Percentiles rank a stretch among this genome's conserved stretches.
Evolutionary conservation across 2,329 filamentous ascomycete genomes (phyloP).

Genomic region (Fusarium coicis): DNA sequence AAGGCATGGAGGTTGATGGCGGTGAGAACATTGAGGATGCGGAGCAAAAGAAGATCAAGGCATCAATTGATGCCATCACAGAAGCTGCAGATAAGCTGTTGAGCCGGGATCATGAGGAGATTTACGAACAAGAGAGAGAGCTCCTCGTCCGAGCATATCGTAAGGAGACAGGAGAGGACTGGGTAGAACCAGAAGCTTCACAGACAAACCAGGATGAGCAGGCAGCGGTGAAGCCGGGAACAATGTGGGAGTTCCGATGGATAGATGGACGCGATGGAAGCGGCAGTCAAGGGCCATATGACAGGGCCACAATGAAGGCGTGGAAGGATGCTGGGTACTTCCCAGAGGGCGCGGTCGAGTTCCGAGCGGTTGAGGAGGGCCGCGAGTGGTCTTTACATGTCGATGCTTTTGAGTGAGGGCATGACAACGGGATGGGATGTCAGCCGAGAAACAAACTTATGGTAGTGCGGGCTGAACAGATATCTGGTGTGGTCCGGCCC

Average conservation of each 20-base stretch:
- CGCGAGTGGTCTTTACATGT: conserved; percentile 62
- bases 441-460: conserved; percentile 18
- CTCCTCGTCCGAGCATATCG: conserved; percentile 83
- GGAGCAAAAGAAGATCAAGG: conserved; percentile 74
- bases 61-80: conserved; percentile 83
- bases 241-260: conserved; percentile 90
- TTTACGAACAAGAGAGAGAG: conserved; percentile 91
- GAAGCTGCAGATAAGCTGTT: conserved; percentile 90
- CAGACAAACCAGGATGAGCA: conserved; percentile 43
- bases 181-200: conserved; percentile 65
- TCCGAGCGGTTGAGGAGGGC: conserved; percentile 68
- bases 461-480: conserved; percentile 23
- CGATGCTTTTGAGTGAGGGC: conserved; percentile 61
- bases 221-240: conserved; percentile 34
- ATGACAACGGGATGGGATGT: conserved; percentile 18
- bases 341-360: conserved; percentile 78
- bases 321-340: conserved; percentile 97
- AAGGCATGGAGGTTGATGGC: conserved; percentile 76
- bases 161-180: conserved; percentile 87
- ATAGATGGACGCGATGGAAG: conserved; percentile 85
- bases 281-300: conserved; percentile 86
- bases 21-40: conserved; percentile 65
- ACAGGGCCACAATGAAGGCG: conserved; percentile 84
- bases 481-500: conserved; percentile 20
- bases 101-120: conserved; percentile 83